These are phyloP conservation scores for Paspalum vaginatum DNA, from an alignment of 176 grass and related monocot genomes.

Conservation along the genomic window DNA sequence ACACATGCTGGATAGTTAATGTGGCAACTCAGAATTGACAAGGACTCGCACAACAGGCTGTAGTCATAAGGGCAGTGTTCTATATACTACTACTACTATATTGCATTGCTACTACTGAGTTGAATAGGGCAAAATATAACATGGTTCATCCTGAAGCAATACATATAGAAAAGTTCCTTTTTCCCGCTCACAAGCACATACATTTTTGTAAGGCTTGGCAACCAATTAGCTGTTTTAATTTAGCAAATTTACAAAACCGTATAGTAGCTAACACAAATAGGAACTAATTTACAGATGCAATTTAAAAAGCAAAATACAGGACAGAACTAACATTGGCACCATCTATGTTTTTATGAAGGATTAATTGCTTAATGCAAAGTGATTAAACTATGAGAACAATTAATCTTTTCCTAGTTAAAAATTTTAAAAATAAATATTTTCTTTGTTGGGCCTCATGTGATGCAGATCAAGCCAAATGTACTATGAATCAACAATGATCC, in stretches of 20 bases:
- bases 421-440: background rate
- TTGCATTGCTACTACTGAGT: background rate
- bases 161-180: background rate
- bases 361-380: background rate
- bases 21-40: background rate
- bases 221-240: background rate
- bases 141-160: background rate
- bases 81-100: too few species aligned
- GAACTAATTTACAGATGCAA: background rate
- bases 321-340: background rate
- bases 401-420: background rate
- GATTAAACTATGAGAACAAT: conserved; percentile 2
- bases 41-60: background rate
- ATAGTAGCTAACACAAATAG: background rate
- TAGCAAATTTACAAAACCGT: background rate
- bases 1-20: background rate
- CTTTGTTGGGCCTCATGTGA: background rate
- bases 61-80: background rate
- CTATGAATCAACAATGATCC: background rate
- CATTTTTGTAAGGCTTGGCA: background rate
- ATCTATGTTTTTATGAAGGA: background rate
- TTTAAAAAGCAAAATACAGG: background rate
- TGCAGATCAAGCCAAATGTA: conserved; percentile 1
- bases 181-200: background rate
- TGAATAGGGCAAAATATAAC: background rate